These are phyloP conservation scores for Phytophthora cajani DNA, from an alignment of 352 stramenopile genomes.

Conservation along the genomic window DNA sequence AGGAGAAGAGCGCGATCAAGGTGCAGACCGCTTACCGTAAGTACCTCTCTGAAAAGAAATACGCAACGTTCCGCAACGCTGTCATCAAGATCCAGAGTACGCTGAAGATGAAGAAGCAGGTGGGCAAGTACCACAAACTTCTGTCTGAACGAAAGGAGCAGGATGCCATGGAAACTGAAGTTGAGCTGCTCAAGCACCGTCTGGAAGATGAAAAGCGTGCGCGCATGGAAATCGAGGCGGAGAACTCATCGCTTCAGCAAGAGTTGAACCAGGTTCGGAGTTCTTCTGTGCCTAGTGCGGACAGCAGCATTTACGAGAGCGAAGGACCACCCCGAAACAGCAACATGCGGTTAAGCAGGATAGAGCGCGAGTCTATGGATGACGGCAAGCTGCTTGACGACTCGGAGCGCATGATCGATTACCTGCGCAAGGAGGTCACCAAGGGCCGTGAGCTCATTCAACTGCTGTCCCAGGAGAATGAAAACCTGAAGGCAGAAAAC, in stretches of 20 bases:
- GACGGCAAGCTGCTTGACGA: slow-evolving; percentile 80
- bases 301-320: slow-evolving; percentile 51
- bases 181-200: slow-evolving; percentile 74
- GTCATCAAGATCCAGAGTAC: slow-evolving; percentile 76
- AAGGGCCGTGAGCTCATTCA: slow-evolving; percentile 80
- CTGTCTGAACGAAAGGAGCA: slow-evolving; percentile 73
- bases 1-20: slow-evolving; percentile 62
- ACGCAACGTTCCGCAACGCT: slow-evolving; percentile 62
- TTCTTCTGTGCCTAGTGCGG: slow-evolving; percentile 41
- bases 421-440: slow-evolving; percentile 78
- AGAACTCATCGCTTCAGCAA: slow-evolving; percentile 79
- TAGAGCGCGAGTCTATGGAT: slow-evolving; percentile 55
- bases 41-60: slow-evolving; percentile 56
- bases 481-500: slow-evolving; percentile 87
- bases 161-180: slow-evolving; percentile 77
- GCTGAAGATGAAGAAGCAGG: slow-evolving; percentile 81
- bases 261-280: slow-evolving; percentile 69
- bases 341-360: slow-evolving; percentile 37
- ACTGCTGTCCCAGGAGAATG: slow-evolving; percentile 73
- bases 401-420: slow-evolving; percentile 87
- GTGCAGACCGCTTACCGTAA: slow-evolving; percentile 69
- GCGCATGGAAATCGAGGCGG: slow-evolving; percentile 71
- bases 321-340: slow-evolving; percentile 41
- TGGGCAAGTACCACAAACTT: slow-evolving; percentile 71
- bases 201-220: slow-evolving; percentile 82